Conservation (phyloP, 2,329 filamentous ascomycete genomes). For the Hypoxylon sp. region DNA sequence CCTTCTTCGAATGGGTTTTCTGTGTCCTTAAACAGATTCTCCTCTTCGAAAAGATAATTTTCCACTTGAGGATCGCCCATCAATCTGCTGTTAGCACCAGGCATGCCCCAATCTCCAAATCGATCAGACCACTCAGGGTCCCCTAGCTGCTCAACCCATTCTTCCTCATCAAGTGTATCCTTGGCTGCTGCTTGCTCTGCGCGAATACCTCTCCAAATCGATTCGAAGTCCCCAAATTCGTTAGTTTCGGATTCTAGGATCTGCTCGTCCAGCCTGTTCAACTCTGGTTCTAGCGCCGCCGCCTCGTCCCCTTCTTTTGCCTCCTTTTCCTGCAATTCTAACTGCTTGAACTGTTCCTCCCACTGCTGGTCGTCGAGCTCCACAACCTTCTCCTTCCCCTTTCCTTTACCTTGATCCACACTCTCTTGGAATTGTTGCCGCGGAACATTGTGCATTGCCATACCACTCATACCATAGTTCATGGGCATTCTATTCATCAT, state of each 20-base stretch:
- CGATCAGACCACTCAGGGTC: constrained; percentile 82
- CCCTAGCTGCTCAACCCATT: constrained; percentile 78
- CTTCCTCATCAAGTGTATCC: constrained; percentile 74
- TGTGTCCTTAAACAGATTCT: constrained; percentile 88
- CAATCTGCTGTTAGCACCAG: constrained; percentile 59
- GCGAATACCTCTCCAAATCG: constrained; percentile 87
- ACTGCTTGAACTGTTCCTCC: constrained; percentile 95
- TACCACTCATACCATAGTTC: constrained; percentile 71
- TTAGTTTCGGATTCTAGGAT: constrained; percentile 77
- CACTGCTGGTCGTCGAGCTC: constrained; percentile 95
- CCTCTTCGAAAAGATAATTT: constrained; percentile 94
- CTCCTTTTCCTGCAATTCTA: constrained; percentile 65
- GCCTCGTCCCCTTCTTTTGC: constrained; percentile 72
- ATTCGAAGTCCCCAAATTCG: constrained; percentile 90
- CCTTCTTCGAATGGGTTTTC: constrained; percentile 93
- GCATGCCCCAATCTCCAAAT: constrained; percentile 73
- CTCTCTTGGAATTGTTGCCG: constrained; percentile 60
- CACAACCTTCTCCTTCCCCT: constrained; percentile 94
- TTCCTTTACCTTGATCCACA: constrained; percentile 76
- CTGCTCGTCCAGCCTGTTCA: constrained; percentile 84
- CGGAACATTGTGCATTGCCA: constrained; percentile 68
- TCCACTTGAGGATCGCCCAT: constrained; percentile 82
- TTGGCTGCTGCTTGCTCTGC: constrained; percentile 80
- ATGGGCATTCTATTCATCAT: constrained; percentile 67
- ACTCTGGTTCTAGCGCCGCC: constrained; percentile 84